Percentiles rank a stretch among this genome's conserved stretches.
Evolutionary conservation across 257 asterid genomes (phyloP).

Genomic region (Nicotiana knightiana): DNA sequence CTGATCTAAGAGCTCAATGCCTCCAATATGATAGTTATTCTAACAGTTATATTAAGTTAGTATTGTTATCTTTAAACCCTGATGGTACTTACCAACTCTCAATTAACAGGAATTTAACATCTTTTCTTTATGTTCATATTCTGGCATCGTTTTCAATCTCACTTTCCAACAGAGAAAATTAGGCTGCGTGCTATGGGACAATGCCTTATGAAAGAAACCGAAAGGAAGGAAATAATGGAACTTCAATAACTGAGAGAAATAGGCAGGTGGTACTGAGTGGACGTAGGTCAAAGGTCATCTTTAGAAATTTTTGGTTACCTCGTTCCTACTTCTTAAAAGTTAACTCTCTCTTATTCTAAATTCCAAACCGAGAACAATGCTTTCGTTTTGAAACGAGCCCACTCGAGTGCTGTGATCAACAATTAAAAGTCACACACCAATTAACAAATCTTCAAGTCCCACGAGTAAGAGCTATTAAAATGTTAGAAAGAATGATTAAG

Average conservation of each 20-base stretch:
- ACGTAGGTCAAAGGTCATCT: not conserved
- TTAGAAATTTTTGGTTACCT: not conserved
- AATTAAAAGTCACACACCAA: not conserved
- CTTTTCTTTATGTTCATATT: not conserved
- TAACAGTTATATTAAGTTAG: not conserved
- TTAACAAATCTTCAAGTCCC: not conserved
- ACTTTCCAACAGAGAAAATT: not conserved
- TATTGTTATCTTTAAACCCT: not conserved
- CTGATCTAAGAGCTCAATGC: not conserved
- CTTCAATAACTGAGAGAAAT: slow-evolving; percentile 1
- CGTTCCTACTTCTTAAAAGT: not conserved
- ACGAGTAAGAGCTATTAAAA: not conserved
- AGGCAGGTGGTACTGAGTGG: not conserved
- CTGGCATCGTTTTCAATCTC: not conserved
- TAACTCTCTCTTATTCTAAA: not conserved
- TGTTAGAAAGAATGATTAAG: not conserved
- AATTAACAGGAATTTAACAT: not conserved
- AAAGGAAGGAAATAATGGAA: not conserved
- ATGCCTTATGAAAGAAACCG: not conserved
- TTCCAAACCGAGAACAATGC: not conserved
- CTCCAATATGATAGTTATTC: not conserved
- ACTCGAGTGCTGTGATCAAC: not conserved
- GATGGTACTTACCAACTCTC: not conserved
- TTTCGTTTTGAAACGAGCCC: not conserved
- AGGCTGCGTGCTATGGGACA: not conserved